Base-by-base conservation (phyloP, 768 basidiomycete species). In the Macrocybe gigantea region DNA sequence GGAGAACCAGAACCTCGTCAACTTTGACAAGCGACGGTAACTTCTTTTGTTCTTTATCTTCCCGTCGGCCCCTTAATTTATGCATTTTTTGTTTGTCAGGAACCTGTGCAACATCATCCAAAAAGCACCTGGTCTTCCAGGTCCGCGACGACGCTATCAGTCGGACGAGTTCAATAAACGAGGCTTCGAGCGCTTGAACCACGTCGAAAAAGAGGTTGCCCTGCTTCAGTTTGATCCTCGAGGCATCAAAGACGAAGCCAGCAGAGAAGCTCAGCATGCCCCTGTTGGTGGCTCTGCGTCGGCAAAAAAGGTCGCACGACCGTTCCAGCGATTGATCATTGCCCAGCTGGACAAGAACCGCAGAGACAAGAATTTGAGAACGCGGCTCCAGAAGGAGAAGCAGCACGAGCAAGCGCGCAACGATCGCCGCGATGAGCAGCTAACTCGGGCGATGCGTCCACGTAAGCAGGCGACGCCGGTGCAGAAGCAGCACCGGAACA, bases 11-110 rank as follows among this genome's bases (percentile, higher is more conserved):
- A 74, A 68, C 34, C 74, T 92, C 34, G 75, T 93, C 39, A 92
- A 90, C 58, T 80, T 90, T 54, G 84, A 90, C 52, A 93, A 93
- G 58, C 77, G 90, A 53, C 79, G 89, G 88, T 88, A 56, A 48
- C 75, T 31, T 30, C 38, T 35, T 33, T 40, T 47, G 52, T 12
- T 29, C 4, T 48, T 47, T 29, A 39, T 31, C 29, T 11, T 5
- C 32, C 32, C n/a, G 14, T 14, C 22, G 22, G 22, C 22, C 22
- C 22, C 22, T 22, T 22, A 22, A 22, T 22, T 22, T 22, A 4
- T n/a, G n/a, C 37, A 45, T 30, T 38, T 40, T 33, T 35, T 34
- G 42, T 41, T 47, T 50, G 29, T 7, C 51, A 90, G 89, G 55
- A 80, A 85, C 52, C 63, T 92, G 14, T 80, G 76, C 60, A 77